A percentile compares a stretch with the other conserved stretches of the same genome.
These are phyloP conservation scores for Pholiota conissans DNA, from an alignment of 768 basidiomycete species.

Conservation along the genomic window DNA sequence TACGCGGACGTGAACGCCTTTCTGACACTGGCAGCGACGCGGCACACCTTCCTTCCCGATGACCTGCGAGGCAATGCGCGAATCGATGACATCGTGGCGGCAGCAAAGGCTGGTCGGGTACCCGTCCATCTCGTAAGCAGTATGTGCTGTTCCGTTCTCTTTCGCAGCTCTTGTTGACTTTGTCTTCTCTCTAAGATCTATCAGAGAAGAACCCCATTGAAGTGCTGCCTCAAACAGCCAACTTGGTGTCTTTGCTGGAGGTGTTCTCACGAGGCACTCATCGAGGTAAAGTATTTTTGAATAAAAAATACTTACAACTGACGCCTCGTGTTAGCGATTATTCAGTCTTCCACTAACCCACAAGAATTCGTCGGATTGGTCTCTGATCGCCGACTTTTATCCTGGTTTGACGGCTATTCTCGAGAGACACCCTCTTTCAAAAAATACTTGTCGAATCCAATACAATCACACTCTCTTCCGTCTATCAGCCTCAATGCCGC, in stretches of 20 bases:
- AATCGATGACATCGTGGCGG: conserved; percentile 67
- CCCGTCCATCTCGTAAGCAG: conserved; percentile 78
- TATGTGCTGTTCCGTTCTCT: conserved; percentile 34
- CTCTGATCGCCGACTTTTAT: conserved; percentile 70
- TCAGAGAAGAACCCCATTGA: conserved; percentile 85
- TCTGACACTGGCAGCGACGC: conserved; percentile 76
- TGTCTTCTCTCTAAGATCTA: conserved; percentile 49
- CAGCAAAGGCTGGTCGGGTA: conserved; percentile 73
- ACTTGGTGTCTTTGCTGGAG: conserved; percentile 58
- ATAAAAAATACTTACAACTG: neutral
- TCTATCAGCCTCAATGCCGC: conserved; percentile 62
- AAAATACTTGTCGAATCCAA: conserved; percentile 51
- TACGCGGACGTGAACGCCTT: conserved; percentile 90
- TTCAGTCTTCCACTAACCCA: conserved; percentile 46
- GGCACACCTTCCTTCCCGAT: conserved; percentile 66
- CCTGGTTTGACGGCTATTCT: conserved; percentile 64
- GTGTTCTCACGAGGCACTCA: conserved; percentile 74
- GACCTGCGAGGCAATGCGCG: conserved; percentile 59
- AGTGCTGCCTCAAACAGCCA: conserved; percentile 60
- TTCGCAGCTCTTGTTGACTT: neutral
- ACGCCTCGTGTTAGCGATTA: conserved; percentile 43
- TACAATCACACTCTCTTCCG: conserved; percentile 57
- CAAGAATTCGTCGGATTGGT: conserved; percentile 66
- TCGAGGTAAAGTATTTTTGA: conserved; percentile 45
- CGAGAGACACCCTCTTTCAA: conserved; percentile 45